phyloP scores from a whole-genome alignment of 495 filamentous ascomycete species.

The Xylaria cubensis region DNA sequence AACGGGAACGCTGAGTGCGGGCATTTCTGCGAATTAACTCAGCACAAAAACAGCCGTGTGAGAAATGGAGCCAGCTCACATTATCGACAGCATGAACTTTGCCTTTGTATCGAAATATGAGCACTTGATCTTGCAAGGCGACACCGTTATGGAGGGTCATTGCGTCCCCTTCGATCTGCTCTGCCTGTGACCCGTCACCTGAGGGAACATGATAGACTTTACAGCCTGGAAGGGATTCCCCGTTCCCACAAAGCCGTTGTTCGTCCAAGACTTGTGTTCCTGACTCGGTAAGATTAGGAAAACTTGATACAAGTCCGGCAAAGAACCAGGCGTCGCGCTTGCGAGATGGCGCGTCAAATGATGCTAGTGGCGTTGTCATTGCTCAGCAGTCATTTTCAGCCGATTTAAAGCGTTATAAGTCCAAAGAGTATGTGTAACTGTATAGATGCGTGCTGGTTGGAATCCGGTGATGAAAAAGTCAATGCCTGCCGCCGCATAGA shows the following conservation, averaged over 20 bases:
- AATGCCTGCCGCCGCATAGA: not conserved
- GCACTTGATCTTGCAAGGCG: conserved; percentile 62
- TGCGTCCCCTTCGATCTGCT: conserved; percentile 49
- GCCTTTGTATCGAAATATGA: conserved; percentile 63
- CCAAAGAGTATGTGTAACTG: not conserved
- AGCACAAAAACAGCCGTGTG: conserved; percentile 13
- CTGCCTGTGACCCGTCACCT: conserved; percentile 44
- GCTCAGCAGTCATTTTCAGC: conserved; percentile 2
- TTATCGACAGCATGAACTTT: conserved; percentile 67
- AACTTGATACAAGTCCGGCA: conserved; percentile 56
- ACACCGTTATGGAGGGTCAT: conserved; percentile 32
- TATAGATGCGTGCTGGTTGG: not conserved
- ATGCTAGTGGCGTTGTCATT: conserved; percentile 17
- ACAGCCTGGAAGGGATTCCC: conserved; percentile 51
- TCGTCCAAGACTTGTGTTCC: conserved; percentile 46
- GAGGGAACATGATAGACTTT: conserved; percentile 62
- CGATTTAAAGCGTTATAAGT: not conserved
- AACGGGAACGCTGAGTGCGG: conserved; percentile 66
- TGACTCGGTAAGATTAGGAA: conserved; percentile 54
- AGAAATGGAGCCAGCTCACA: conserved; percentile 46
- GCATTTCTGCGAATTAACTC: conserved; percentile 56
- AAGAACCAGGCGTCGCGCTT: conserved; percentile 50
- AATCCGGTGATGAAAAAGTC: not conserved
- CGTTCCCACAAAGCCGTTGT: conserved; percentile 35
- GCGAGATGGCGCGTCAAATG: conserved; percentile 40